Percentiles rank a stretch among this genome's conserved stretches.
phyloP scores from a whole-genome alignment of 2,329 filamentous ascomycete genomes.

The Teratosphaeria epicoccoides region DNA sequence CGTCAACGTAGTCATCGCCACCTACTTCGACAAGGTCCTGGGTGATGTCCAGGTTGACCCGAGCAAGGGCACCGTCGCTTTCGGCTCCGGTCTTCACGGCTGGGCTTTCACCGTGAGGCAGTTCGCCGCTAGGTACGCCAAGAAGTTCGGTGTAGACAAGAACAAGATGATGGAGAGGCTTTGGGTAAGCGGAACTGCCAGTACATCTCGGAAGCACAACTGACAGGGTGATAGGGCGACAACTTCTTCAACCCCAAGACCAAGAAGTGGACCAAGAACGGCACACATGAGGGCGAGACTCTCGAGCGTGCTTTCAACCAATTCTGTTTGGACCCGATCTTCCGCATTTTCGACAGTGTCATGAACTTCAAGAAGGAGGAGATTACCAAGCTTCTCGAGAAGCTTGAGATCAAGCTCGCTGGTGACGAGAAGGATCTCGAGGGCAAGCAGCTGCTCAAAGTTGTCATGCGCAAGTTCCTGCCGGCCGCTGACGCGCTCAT shows the following conservation, averaged over 20 bases:
- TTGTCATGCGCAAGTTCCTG: conserved; percentile 97
- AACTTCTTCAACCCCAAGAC: conserved; percentile 99
- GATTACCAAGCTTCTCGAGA: conserved; percentile 68
- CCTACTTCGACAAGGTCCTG: conserved; percentile 92
- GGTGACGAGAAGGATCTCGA: conserved; percentile 82
- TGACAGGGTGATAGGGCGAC: conserved; percentile 52
- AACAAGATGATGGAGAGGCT: conserved; percentile 99
- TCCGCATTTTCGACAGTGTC: conserved; percentile 93
- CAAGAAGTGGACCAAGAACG: conserved; percentile 98
- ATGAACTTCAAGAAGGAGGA: conserved; percentile 99
- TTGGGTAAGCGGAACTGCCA: conserved; percentile 54
- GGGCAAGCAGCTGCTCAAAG: conserved; percentile 96
- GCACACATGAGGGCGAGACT: conserved; percentile 70
- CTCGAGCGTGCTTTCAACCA: conserved; percentile 99
- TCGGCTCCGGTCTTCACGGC: conserved; percentile 98
- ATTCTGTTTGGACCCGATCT: conserved; percentile 99
- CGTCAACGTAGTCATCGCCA: conserved; percentile 99
- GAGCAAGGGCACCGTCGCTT: conserved; percentile 93
- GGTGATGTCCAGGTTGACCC: conserved; percentile 99
- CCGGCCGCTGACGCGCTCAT: conserved; percentile 94
- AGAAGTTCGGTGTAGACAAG: conserved; percentile 99
- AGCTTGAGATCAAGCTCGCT: conserved; percentile 89
- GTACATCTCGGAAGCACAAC: not conserved
- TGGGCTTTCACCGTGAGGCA: conserved; percentile 99
- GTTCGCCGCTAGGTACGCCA: conserved; percentile 90